These are phyloP conservation scores for Sporothrix variecibatus DNA, from an alignment of 2,329 filamentous ascomycete species.

Conservation along the genomic window DNA sequence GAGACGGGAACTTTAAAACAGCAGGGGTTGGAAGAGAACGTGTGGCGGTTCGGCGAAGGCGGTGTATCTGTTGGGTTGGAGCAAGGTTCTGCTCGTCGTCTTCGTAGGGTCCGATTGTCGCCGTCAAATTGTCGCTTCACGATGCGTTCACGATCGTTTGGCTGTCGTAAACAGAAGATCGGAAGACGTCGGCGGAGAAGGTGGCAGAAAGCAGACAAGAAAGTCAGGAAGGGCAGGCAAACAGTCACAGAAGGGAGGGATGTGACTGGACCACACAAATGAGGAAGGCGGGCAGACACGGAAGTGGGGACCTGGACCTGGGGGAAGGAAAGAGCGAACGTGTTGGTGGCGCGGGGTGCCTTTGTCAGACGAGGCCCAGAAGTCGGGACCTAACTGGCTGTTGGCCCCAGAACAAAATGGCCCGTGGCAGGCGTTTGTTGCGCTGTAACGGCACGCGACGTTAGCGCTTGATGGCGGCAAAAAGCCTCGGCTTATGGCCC, in stretches of 20 bases:
- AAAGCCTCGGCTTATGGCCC: conserved; percentile 21
- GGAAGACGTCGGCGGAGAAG: not conserved
- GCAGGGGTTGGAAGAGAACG: not conserved
- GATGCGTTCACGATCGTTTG: not conserved
- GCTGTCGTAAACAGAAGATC: not conserved
- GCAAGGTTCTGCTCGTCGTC: not conserved
- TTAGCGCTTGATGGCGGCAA: conserved; percentile 16
- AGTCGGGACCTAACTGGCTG: not conserved
- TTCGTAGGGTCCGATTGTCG: not conserved
- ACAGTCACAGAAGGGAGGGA: not conserved
- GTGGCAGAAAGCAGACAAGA: conserved; percentile 2
- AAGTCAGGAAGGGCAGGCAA: not conserved
- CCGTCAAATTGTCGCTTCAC: not conserved
- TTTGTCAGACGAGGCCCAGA: not conserved
- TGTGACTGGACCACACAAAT: conserved; percentile 1
- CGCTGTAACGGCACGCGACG: conserved; percentile 9
- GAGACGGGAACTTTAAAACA: not conserved
- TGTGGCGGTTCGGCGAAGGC: not conserved
- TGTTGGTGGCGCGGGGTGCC: conserved; percentile 8
- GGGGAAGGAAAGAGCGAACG: not conserved
- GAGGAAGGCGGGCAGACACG: conserved; percentile 17
- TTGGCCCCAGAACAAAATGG: not conserved
- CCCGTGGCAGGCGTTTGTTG: not conserved
- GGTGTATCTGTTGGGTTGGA: not conserved
- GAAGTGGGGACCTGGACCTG: not conserved